Evolutionary conservation across 164 flowering plant species (phyloP), one percentile per base, ranked within the genome.

Genomic region (Vitis rupestris): DNA sequence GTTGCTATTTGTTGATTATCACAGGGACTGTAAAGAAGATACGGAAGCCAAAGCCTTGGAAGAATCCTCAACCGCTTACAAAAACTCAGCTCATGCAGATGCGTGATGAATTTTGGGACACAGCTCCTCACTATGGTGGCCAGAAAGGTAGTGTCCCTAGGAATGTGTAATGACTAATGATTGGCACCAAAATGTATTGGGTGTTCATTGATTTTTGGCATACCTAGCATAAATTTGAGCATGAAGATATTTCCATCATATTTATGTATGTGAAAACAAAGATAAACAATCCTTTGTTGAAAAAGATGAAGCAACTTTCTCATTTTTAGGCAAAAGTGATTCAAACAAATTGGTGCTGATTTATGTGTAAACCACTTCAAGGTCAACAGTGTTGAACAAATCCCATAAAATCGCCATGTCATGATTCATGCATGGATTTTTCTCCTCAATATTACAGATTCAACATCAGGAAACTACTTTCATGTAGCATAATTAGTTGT

Each of bases 91-190:
- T 94, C 5, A 70, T 76, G 64, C 92, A 87, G 80, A 75, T 94
- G 84, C 89, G 96, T 37, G 97, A 92, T 55, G 98, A 94, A 74
- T 94, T 94, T 75, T 94, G 98, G 98, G 98, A 94, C 74, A 91
- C 98, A 65, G 98, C 98, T 75, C 97, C 98, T 74, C 91, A 89
- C 70, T 90, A 92, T 81, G 95, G 97, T 70, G 97, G 97, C 64
- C 69, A 72, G 63, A 82, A 79, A 79, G 85, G 83, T 82, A 75
- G 14, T 17, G 2, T n/a, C 61, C 13, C 13, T 58, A 14, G n/a
- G n/a, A 37, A 49, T 52, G 5, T 27, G 1, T 14, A 27, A 44
- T 58, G 17, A 65, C 57, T 53, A 29, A 14, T 50, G 15, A 14
- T 37, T 13, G 56, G 4, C 50, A 29, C 44, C 9, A 48, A 59